Evolutionary conservation across 164 flowering plant genomes (phyloP), one percentile per base, ranked within the genome.

Genomic region (Brasenia schreberi): DNA sequence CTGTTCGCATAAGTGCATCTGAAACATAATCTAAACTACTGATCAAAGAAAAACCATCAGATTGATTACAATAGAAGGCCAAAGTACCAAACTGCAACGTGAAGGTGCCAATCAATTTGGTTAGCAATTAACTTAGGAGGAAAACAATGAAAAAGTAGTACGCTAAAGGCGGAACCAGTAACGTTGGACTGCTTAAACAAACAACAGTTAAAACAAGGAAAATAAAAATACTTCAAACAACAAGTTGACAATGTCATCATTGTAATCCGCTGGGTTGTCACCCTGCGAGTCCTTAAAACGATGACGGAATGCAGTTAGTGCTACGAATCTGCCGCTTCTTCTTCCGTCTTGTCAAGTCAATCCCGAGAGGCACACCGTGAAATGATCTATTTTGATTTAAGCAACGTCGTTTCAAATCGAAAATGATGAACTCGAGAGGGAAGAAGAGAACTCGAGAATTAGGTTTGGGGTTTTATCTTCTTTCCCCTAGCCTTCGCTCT

Each of bases 171-270:
- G 39, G 39, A 33, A 33, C 39, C 39, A 1, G 4, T 33, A 33
- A 33, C 39, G 4, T 33, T 33, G 39, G 2, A 33, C 39, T 33
- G 56, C 56, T 49, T 49, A 14, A 14, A 49, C 16, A 49, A 9
- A 2, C 14, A 9, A 49, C 16, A 49, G 10, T 14, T 9, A 14
- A 49, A 9, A 0, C 12, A 49, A 49, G 12, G 10, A 49, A 49
- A 49, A 49, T 9, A 49, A 9, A 4, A 17, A 53, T 75, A 87
- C 98, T 93, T 93, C 98, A 76, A 85, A 93, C 90, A 90, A 83
- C 70, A 90, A 77, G 73, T 83, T 74, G 67, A 88, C 89, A 75
- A 93, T 87, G 77, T 87, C 88, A 65, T 75, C 77, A 80, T 76
- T 81, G 70, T 86, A 81, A 69, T 23, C 64, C 17, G 64, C 72